These are phyloP conservation scores for Puccinia triticina DNA, from an alignment of 1,284 basidiomycete genomes.

Conservation along the genomic window DNA sequence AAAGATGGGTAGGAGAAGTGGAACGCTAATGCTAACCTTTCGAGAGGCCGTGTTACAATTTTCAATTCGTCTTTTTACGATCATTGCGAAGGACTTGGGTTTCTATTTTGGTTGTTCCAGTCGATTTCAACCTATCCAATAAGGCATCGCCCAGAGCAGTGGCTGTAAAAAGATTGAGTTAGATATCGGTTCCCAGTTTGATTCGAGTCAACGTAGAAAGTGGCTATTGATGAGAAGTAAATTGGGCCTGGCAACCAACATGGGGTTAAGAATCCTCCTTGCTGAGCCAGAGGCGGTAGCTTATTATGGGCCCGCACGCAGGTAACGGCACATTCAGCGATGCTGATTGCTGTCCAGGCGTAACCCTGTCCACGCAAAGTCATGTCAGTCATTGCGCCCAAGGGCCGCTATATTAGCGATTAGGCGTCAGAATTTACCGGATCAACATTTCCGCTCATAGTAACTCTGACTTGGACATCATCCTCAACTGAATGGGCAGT, in stretches of 20 bases:
- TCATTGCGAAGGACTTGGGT: slow-evolving; percentile 30
- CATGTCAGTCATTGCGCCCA: neutral
- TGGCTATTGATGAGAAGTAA: neutral
- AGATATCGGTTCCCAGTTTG: neutral
- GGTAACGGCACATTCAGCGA: slow-evolving; percentile 55
- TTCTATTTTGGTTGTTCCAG: slow-evolving; percentile 32
- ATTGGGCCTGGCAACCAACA: slow-evolving; percentile 26
- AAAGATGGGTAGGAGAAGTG: too few relatives aligned
- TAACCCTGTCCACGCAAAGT: slow-evolving; percentile 53
- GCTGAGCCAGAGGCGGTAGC: slow-evolving; percentile 55
- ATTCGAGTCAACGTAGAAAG: neutral
- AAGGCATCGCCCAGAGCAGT: slow-evolving; percentile 46
- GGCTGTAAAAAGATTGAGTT: slow-evolving; percentile 4
- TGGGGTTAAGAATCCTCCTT: slow-evolving; percentile 57
- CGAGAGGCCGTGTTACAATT: neutral
- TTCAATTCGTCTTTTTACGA: slow-evolving; percentile 35
- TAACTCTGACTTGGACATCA: slow-evolving; percentile 53
- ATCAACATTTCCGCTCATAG: slow-evolving; percentile 55
- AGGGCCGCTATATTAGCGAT: neutral
- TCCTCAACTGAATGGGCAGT: slow-evolving; percentile 55
- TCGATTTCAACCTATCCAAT: slow-evolving; percentile 20
- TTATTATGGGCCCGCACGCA: slow-evolving; percentile 56
- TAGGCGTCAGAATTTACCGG: slow-evolving; percentile 52
- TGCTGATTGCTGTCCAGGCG: slow-evolving; percentile 54
- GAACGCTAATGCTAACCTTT: too few relatives aligned